Base-by-base conservation (phyloP, 345 rosid genomes). In the Populus deltoides region DNA sequence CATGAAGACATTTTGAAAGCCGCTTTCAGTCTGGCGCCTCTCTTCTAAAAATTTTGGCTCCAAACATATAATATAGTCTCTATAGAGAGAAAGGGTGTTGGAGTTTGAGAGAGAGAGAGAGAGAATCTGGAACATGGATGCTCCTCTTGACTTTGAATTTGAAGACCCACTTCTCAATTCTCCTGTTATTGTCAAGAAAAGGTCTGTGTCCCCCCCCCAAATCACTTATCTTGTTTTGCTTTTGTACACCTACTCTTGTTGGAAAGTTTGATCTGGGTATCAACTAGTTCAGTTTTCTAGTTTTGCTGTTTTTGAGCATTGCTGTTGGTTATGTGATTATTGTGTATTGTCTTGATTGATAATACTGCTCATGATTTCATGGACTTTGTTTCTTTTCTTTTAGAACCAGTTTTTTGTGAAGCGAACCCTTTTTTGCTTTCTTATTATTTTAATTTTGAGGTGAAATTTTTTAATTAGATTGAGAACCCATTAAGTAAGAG, bases 141-240 rank as follows among this genome's bases (percentile, higher is more conserved):
- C 78, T 7, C 94, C 88, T 16, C 97, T 93, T 18, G 99, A 95
- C 83, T 95, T 95, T 80, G 98, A 95, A 85, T 79, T 55, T 38
- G 98, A 91, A 84, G 98, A 93, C 72, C 88, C 88, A 53, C 88
- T 93, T 38, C 82, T 84, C 38, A 70, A 55, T 29, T 61, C 85
- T n/a, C 76, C 87, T 11, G 62, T 70, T 57, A 51, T 77, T 70
- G 20, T 74, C 79, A 89, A 86, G 59, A 86, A 83, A 83, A 90
- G 98, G 97, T 94, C 77, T 62, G 29, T 36, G 38, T 35, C 74
- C 27, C 3, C 20, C 22, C 2, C 59, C 49, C 13, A 69, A 51
- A 36, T 62, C 66, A 25, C 35, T 6, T 76, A 13, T 35, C 7
- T 17, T 29, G 51, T 45, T 33, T 55, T 63, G 6, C 20, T 63